These are phyloP conservation scores for Dictyostelium firmibasis DNA, from an alignment of 78 protist genomes.

Conservation along the genomic window DNA sequence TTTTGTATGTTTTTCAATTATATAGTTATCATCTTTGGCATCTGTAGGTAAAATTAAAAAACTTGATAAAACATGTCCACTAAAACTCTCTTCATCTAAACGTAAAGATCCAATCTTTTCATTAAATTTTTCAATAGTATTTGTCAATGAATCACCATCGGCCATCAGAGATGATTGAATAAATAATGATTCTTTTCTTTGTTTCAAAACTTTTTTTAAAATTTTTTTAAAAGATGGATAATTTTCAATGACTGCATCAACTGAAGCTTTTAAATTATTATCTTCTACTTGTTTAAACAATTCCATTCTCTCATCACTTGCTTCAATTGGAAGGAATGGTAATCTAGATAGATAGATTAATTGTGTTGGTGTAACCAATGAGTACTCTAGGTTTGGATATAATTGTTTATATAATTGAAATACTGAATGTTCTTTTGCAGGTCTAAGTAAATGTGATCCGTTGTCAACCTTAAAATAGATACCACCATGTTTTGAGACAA, in stretches of 20 bases:
- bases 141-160: not conserved
- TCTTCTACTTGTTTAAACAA: not conserved
- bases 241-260: not conserved
- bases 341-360: not conserved
- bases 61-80: not conserved
- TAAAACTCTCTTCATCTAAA: not conserved
- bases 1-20: not conserved
- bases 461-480: not conserved
- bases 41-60: not conserved
- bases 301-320: not conserved
- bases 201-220: not conserved
- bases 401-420: not conserved
- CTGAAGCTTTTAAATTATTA: not conserved
- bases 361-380: not conserved
- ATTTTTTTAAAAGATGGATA: not conserved
- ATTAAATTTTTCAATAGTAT: not conserved
- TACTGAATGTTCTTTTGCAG: constrained; percentile 1
- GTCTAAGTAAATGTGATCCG: not conserved
- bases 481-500: not conserved
- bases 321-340: not conserved
- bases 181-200: not conserved
- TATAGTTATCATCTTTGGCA: not conserved
- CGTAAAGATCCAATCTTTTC: not conserved
- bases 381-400: not conserved
- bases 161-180: not conserved